Conservation (phyloP, 371 early-diverging fungal species). For the Capniomyces stellatus region DNA sequence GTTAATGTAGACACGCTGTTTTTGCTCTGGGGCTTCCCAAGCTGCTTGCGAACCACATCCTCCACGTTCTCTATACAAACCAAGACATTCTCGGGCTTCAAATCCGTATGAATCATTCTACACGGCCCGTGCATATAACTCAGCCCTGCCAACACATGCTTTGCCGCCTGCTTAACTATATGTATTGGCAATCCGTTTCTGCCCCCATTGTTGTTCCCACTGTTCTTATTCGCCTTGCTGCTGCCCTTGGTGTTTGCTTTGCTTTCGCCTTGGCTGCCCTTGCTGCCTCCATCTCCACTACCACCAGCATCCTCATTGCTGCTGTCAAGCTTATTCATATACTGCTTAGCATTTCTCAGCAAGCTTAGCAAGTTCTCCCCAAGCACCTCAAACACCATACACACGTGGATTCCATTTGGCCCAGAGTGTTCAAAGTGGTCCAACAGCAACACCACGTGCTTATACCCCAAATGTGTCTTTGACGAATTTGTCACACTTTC, state of each 20-base stretch:
- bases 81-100: slow-evolving; percentile 93
- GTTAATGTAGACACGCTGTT: too few relatives aligned
- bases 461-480: slow-evolving; percentile 31
- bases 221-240: neutral
- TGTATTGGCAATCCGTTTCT: slow-evolving; percentile 65
- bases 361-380: slow-evolving; percentile 85
- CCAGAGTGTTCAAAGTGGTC: slow-evolving; percentile 81
- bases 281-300: slow-evolving; percentile 2
- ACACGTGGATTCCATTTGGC: slow-evolving; percentile 81
- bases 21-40: slow-evolving; percentile 5
- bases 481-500: slow-evolving; percentile 13
- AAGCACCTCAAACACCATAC: slow-evolving; percentile 94
- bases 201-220: slow-evolving; percentile 2
- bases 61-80: slow-evolving; percentile 75
- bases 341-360: slow-evolving; percentile 33
- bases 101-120: slow-evolving; percentile 95
- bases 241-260: too few relatives aligned
- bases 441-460: slow-evolving; percentile 62
- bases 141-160: slow-evolving; percentile 74
- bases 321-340: slow-evolving; percentile 1
- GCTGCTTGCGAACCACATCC: slow-evolving; percentile 27
- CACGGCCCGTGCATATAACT: slow-evolving; percentile 91
- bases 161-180: slow-evolving; percentile 71
- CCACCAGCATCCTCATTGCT: neutral
- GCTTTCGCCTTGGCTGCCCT: slow-evolving; percentile 27